Evolutionary conservation across 257 asterid species (phyloP), one percentile per base, ranked within the genome.

Genomic region (Ophiorrhiza pumila): DNA sequence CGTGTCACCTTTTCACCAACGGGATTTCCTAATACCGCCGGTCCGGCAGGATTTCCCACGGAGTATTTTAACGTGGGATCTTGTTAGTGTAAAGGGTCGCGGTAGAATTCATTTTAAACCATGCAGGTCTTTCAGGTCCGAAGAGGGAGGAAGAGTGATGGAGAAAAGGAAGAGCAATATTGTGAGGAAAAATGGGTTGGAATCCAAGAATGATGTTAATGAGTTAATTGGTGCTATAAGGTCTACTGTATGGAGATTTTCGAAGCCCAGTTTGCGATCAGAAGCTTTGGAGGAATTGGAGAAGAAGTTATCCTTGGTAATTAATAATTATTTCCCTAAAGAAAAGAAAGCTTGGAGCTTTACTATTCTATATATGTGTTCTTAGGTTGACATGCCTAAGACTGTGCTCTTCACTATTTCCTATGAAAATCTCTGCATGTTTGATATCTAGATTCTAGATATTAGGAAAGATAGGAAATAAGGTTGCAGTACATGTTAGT

Each of bases 221-320:
- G 83, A 82, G 74, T 41, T 87, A 14, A 83, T 83, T 57, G 76
- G 63, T 65, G 82, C 82, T 66, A 62, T 88, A 69, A 85, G 97
- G 76, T 84, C 88, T 71, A 83, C 87, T 69, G 95, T 94, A 0
- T 90, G 97, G 96, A 87, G 84, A 47, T 85, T 86, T 34, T 91
- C 96, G n/a, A 94, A 91, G 82, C 94, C 97, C 29, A 94, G 97
- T 74, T 85, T 87, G 71, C 75, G 87, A 75, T 82, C 90, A 27
- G 81, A 84, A 83, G 90, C 90, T 55, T 27, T 94, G 74, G 97
- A 88, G 84, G 85, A 87, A 73, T 75, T 91, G 75, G 97, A 90
- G 84, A 87, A 85, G 65, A 86, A 81, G 75, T 81, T 94, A 49
- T 88, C 87, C 72, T 43, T 84, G 80, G 99, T 94, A 82, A 85